A percentile compares a stretch with the other conserved stretches of the same genome.
These are phyloP conservation scores for Coelastrella sp. DNA, from an alignment of 139 green algal species.

Conservation along the genomic window DNA sequence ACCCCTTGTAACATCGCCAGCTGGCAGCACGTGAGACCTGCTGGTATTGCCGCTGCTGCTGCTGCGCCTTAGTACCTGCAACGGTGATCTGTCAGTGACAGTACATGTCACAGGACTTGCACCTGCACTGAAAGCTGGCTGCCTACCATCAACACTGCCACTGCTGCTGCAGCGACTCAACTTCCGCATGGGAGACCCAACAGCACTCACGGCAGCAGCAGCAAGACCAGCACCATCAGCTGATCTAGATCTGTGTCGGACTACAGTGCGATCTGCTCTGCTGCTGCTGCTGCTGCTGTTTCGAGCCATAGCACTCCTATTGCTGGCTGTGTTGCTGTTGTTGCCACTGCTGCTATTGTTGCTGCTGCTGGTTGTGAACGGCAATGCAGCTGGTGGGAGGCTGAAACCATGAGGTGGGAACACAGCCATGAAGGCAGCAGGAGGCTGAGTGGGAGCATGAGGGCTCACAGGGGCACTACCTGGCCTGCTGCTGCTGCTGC, in stretches of 20 bases:
- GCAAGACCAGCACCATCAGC: not conserved
- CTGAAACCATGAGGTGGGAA: slow-evolving; percentile 37
- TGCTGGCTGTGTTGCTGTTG: slow-evolving; percentile 1
- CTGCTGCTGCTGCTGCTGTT: slow-evolving; percentile 8
- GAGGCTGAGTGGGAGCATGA: slow-evolving; percentile 7
- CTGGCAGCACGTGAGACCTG: not conserved
- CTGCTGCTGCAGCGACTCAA: not conserved
- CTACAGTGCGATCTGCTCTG: not conserved
- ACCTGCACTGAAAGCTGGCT: no score
- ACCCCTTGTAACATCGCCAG: not conserved
- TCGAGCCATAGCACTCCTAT: not conserved
- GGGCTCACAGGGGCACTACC: slow-evolving; percentile 35
- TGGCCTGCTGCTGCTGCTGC: slow-evolving; percentile 18
- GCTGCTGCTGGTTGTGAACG: slow-evolving; percentile 17
- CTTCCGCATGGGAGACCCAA: not conserved
- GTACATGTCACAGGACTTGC: not conserved
- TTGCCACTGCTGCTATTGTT: not conserved
- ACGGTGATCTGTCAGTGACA: not conserved
- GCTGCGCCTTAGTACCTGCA: not conserved
- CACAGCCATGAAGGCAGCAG: slow-evolving; percentile 30
- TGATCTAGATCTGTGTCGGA: not conserved
- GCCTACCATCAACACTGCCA: no score
- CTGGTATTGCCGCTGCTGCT: not conserved
- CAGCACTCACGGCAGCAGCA: not conserved
- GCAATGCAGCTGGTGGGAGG: slow-evolving; percentile 32